Evolutionary conservation across 2,329 filamentous ascomycete genomes (phyloP).

Genomic region (Epichloe hybrida): DNA sequence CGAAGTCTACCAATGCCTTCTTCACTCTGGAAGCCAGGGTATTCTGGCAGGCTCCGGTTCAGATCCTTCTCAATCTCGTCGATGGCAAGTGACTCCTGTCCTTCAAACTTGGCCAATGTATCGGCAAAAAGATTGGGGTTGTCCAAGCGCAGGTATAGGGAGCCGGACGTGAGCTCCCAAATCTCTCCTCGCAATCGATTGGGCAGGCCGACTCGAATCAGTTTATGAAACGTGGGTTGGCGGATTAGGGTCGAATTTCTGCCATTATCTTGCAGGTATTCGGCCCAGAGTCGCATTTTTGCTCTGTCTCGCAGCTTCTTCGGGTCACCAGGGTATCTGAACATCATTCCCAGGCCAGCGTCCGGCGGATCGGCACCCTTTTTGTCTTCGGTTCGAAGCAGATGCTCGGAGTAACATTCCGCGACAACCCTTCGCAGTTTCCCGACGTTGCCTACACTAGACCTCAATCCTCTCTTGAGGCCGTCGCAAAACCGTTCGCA

Average conservation of each 20-base stretch:
- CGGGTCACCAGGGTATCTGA: slow-evolving; percentile 87
- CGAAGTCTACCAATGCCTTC: slow-evolving; percentile 85
- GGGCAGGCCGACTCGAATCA: slow-evolving; percentile 87
- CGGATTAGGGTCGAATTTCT: slow-evolving; percentile 84
- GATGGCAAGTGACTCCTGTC: slow-evolving; percentile 83
- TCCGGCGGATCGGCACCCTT: slow-evolving; percentile 55
- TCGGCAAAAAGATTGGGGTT: slow-evolving; percentile 74
- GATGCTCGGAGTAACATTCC: slow-evolving; percentile 86
- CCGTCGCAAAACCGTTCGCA: slow-evolving; percentile 96
- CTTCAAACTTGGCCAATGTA: slow-evolving; percentile 70
- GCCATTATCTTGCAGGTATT: slow-evolving; percentile 91
- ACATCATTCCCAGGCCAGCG: slow-evolving; percentile 81
- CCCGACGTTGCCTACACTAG: slow-evolving; percentile 76
- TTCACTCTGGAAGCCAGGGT: slow-evolving; percentile 91
- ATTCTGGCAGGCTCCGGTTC: slow-evolving; percentile 91
- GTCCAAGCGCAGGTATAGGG: slow-evolving; percentile 75
- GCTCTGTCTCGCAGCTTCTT: slow-evolving; percentile 88
- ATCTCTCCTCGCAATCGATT: slow-evolving; percentile 88
- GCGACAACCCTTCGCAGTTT: slow-evolving; percentile 67
- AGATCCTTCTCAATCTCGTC: slow-evolving; percentile 99
- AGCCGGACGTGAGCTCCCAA: slow-evolving; percentile 91
- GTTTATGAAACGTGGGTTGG: slow-evolving; percentile 94
- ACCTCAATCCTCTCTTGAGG: slow-evolving; percentile 76
- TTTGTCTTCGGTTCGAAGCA: slow-evolving; percentile 50
- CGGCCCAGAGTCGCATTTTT: slow-evolving; percentile 95